phyloP scores from a whole-genome alignment of 805 yeast genomes.

The Yamadazyma philogaea region DNA sequence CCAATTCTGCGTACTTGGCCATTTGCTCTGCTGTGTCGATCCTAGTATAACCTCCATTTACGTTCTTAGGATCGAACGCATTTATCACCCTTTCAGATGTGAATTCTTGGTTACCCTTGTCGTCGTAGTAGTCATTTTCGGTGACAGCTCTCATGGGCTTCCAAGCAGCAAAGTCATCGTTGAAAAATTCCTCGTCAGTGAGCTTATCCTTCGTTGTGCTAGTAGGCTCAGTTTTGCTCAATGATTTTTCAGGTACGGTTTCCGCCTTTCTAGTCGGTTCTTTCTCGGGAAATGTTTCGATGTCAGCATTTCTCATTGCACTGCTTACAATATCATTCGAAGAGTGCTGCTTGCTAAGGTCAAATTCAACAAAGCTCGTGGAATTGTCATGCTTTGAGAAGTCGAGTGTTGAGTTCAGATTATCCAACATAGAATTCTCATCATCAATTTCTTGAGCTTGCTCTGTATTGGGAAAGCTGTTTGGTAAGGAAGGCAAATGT shows the following conservation, averaged over 20 bases:
- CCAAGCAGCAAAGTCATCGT: conserved; percentile 55
- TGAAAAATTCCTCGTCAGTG: conserved; percentile 30
- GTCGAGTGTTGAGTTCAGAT: background rate
- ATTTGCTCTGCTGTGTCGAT: conserved; percentile 86
- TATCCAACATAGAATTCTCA: conserved; percentile 1
- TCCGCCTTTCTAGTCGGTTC: background rate
- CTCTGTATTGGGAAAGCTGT: background rate
- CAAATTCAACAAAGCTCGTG: conserved; percentile 16
- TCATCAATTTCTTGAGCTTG: conserved; percentile 2
- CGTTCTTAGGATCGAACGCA: conserved; percentile 32
- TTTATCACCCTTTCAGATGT: conserved; percentile 19
- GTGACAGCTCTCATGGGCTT: conserved; percentile 83
- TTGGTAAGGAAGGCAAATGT: conserved; percentile 16
- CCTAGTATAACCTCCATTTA: conserved; percentile 78
- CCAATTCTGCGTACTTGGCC: conserved; percentile 55
- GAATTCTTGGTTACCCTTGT: conserved; percentile 64
- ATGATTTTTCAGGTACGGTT: background rate
- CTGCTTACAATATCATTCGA: conserved; percentile 1
- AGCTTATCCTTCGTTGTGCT: background rate
- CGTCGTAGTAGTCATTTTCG: conserved; percentile 73
- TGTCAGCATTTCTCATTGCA: background rate
- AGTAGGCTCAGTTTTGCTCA: background rate
- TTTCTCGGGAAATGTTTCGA: background rate
- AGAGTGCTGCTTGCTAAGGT: conserved; percentile 9
- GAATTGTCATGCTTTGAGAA: background rate